Evolutionary conservation across 1,139 yeast genomes (phyloP), one percentile per base, ranked within the genome.

Genomic region (Zygosaccharomyces sapae): DNA sequence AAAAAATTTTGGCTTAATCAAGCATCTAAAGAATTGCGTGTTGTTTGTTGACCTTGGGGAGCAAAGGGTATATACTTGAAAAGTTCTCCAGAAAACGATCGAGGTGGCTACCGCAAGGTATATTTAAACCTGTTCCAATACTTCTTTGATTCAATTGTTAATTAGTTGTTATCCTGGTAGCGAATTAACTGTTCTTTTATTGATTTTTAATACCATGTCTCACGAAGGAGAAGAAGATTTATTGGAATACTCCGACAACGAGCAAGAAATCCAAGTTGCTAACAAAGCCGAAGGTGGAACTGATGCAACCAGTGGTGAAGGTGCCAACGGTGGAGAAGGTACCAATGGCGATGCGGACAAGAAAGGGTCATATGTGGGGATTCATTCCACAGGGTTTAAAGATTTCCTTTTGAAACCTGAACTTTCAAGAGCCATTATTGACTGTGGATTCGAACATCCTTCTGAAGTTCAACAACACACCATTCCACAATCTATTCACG

Each of bases 391-490:
- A 55, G 97, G 97, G 69, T 92, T 92, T 82, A 88, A 95, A 74
- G 98, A 92, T 73, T 92, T 92, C 73, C 76, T 92, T 66, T 79
- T 92, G 70, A 92, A 92, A 75, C 97, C 97, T 24, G 98, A 92
- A 72, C 79, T 92, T 62, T 79, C 92, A 63, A 85, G 98, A 73
- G 98, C 98, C 57, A 92, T 92, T 68, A 95, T 92, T 61, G 98
- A 92, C 73, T 89, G 97, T 77, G 98, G 98, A 77, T 92, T 92
- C 68, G 98, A 92, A 76, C 98, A 92, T 76, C 98, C 98, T 58
- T 89, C 97, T 55, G 98, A 92, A 83, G 98, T 92, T 59, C 98
- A 92, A 76, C 98, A 92, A 76, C 94, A 89, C 63, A 88, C 97
- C 74, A 92, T 92, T 66, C 98, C 98, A 50, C 98, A 92, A 74